Base-by-base conservation (phyloP, 225 moss, liverwort and hornwort genomes). In the Ulota crispa region DNA sequence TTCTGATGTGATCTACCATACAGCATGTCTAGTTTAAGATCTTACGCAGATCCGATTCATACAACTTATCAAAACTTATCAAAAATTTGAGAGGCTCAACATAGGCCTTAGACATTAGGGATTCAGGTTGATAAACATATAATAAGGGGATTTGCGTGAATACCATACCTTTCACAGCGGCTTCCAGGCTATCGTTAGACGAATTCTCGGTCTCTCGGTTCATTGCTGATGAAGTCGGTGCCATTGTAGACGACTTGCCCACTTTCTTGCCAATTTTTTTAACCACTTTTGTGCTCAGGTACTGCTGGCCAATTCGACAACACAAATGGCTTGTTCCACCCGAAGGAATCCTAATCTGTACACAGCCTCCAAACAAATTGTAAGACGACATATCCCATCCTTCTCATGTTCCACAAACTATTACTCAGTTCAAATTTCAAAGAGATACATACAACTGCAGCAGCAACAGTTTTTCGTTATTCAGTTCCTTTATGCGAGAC, bases 91-190 rank as follows among this genome's bases (percentile, higher is more conserved):
- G 50, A 50, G 18, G 18, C 50, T 50, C 6, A 18, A 50, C 50
- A 50, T 5, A 50, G 50, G 18, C 50, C 6, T 50, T 14, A 3
- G 3, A 15, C 50, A 50, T 50, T 50, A 50, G 18, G 18, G 50
- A 50, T 16, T 18, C 18, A 47, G 52, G 6, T 0, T n/a, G 52
- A 15, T 16, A 4, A 50, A 47, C 15, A 34, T 34, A 32, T n/a
- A 64, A 34, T 16, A 64, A 34, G 50, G 10, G 31, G 52, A 16
- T 52, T 50, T 9, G 24, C 9, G 69, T 8, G 32, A 1, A 9
- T 5, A 24, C 64, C 24, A 10, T 61, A 88, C 88, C 88, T 83
- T 85, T 85, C 34, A 72, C 83, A 27, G 84, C 86, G 75, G 83
- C 75, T 66, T 86, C 79, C 64, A 80, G 77, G 73, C 79, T 82